Percentiles rank a stretch among this genome's conserved stretches.
phyloP scores from a whole-genome alignment of 345 rosid genomes.

The Linum usitatissimum region DNA sequence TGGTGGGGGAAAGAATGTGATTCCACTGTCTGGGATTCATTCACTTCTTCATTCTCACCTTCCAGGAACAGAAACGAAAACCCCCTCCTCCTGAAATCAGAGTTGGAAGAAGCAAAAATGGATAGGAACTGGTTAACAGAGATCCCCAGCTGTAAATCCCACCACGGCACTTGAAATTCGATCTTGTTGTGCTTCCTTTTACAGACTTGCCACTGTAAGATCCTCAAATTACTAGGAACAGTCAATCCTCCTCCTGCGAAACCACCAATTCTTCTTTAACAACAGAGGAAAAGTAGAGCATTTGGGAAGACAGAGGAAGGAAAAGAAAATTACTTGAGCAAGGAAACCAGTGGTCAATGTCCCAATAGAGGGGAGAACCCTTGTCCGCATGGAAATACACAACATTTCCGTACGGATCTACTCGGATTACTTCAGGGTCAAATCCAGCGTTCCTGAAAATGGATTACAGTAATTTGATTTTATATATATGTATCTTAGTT shows the following conservation, averaged over 20 bases:
- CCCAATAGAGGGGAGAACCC: conserved; percentile 98
- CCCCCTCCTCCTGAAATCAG: conserved; percentile 84
- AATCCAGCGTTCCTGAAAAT: conserved; percentile 76
- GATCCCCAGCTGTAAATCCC: conserved; percentile 87
- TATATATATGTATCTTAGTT: not conserved
- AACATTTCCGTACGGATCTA: conserved; percentile 84
- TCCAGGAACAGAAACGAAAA: conserved; percentile 72
- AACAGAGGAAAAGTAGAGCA: not conserved
- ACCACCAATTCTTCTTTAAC: not conserved
- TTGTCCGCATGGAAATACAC: conserved; percentile 81
- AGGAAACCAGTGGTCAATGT: conserved; percentile 95
- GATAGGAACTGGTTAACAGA: conserved; percentile 90
- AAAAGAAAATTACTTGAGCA: conserved; percentile 44
- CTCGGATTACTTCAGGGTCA: conserved; percentile 77
- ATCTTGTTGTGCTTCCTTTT: conserved; percentile 69
- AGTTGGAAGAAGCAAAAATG: conserved; percentile 64
- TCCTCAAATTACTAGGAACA: conserved; percentile 77
- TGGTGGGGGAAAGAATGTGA: conserved; percentile 83
- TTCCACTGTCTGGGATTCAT: conserved; percentile 56
- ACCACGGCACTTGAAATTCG: conserved; percentile 92
- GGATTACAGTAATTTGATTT: not conserved
- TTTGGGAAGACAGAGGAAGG: not conserved
- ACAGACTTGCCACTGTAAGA: conserved; percentile 86
- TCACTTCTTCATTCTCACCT: conserved; percentile 71
- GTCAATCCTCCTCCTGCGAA: conserved; percentile 85